Evolutionary conservation across 805 yeast species (phyloP), one percentile per base, ranked within the genome.

Genomic region (Cyberlindnera nakhonratchasimensis): DNA sequence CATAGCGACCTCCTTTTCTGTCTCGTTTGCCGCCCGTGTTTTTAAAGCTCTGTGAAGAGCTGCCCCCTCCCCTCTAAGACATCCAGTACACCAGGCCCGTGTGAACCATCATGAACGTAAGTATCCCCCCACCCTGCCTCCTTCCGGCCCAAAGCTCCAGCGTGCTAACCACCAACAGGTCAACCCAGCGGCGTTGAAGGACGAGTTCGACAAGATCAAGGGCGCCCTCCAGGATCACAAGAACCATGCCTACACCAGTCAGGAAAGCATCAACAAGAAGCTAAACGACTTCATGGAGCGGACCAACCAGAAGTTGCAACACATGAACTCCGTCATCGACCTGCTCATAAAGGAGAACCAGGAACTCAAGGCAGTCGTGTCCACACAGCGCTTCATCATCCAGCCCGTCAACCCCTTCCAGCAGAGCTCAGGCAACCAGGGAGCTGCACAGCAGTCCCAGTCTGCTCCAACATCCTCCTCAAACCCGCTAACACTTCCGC

Each of bases 331-430:
- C 6, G 48, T 56, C 12, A 45, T 55, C 12, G 61, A 58, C 14
- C 33, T 45, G 2, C 48, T 58, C 20, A 47, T 55, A 22, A 56
- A 57, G 39, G 62, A 58, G 21, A 58, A 58, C 40, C 56, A 50
- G 38, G 58, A 56, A 24, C 40, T 58, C 34, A 58, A 55, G 29
- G 43, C 42, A 4, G 30, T 50, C 10, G 34, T 58, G 5, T 32
- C 52, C 1, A 48, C 42, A 19, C 62, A 56, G 34, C 52, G 54
- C 39, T 56, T 53, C 25, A 45, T 54, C 5, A 45, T 52, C 28
- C 57, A 55, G 29, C 50, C 55, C 2, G 46, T 48, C 20, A 45
- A 48, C 34, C 37, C 51, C 16, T 42, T 41, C 43, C 45, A 40
- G 11, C 44, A 31, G 25, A 45, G 42, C 11, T 23, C 41, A 4